Evolutionary conservation across 805 yeast species (phyloP), one percentile per base, ranked within the genome.

Genomic region (Zygoascus flipseniorum): DNA sequence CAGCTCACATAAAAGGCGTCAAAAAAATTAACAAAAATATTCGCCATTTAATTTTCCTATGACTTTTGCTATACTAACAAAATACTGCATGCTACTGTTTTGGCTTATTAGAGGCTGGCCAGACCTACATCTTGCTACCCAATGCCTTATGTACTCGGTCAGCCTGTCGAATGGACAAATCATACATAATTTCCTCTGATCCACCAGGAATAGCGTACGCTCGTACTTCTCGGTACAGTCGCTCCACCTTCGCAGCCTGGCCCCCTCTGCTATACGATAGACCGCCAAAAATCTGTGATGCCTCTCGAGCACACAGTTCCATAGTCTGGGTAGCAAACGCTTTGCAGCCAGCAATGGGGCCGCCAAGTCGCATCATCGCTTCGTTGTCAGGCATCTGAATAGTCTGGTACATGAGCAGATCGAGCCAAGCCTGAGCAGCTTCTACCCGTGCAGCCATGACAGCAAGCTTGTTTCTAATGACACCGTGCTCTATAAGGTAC

Each of bases 161-260:
- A 32, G 69, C 56, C 60, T 72, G 76, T 18, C 76, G 60, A 46
- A 72, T 68, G 9, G 71, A 65, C 43, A 72, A 60, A 50, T 72
- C 76, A 37, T 72, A 61, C 76, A 72, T 72, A 55, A 72, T 72
- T 57, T 72, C 76, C 56, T 72, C 76, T 26, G 75, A 70, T 8
- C 76, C 76, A 37, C 76, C 76, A 16, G 76, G 76, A 43, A 72
- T 72, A 18, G 76, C 72, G 57, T 62, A 72, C 10, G 75, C 76
- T 8, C 75, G 65, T n/a, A 71, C 75, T 52, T 72, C 76, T 31
- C 76, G 65, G 65, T 72, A 73, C 47, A 72, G 58, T 26, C 76
- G 67, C 62, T 72, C 76, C 42, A 72, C 73, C 52, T 67, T 69
- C 18, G 70, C 75, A 49, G 72, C 76, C 54, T 68, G 70, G 20